Percentiles rank a stretch among this genome's conserved stretches.
These are phyloP conservation scores for Hypoxylon perforatum DNA, from an alignment of 495 filamentous ascomycete genomes.

Conservation along the genomic window DNA sequence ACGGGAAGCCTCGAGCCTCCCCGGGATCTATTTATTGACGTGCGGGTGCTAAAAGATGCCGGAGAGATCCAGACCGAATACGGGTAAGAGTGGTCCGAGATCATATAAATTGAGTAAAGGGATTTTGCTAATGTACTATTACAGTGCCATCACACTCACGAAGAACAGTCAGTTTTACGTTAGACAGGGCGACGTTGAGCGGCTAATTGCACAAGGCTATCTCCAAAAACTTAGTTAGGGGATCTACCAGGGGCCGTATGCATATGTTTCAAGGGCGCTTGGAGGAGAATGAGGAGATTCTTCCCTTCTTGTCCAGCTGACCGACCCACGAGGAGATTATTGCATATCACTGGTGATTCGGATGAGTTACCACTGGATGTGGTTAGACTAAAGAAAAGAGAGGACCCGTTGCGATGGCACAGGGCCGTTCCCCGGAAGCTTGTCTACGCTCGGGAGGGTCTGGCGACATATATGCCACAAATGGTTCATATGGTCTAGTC, in stretches of 20 bases:
- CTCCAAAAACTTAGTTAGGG: slow-evolving; percentile 87
- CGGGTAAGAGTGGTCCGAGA: slow-evolving; percentile 70
- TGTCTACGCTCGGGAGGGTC: slow-evolving; percentile 23
- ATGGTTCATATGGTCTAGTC: slow-evolving; percentile 4
- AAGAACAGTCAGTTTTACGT: slow-evolving; percentile 99
- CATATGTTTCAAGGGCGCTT: slow-evolving; percentile 8
- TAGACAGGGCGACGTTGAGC: slow-evolving; percentile 94
- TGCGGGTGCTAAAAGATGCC: slow-evolving; percentile 94
- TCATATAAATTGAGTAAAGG: neutral
- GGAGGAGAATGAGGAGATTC: neutral
- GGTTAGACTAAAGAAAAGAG: slow-evolving; percentile 19
- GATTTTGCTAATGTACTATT: slow-evolving; percentile 13
- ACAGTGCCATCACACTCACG: slow-evolving; percentile 91
- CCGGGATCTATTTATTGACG: slow-evolving; percentile 96
- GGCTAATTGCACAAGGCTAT: slow-evolving; percentile 96
- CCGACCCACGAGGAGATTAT: slow-evolving; percentile 1
- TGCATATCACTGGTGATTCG: slow-evolving; percentile 10
- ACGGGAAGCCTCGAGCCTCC: slow-evolving; percentile 96
- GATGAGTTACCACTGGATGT: slow-evolving; percentile 1
- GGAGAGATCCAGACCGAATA: slow-evolving; percentile 99
- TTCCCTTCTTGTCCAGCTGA: neutral
- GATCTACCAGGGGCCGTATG: neutral
- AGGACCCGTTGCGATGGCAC: slow-evolving; percentile 21
- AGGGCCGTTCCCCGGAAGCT: slow-evolving; percentile 32
- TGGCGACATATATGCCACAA: slow-evolving; percentile 18